Evolutionary conservation across 495 filamentous ascomycete species (phyloP).

Genomic region (Cryomyces minteri): DNA sequence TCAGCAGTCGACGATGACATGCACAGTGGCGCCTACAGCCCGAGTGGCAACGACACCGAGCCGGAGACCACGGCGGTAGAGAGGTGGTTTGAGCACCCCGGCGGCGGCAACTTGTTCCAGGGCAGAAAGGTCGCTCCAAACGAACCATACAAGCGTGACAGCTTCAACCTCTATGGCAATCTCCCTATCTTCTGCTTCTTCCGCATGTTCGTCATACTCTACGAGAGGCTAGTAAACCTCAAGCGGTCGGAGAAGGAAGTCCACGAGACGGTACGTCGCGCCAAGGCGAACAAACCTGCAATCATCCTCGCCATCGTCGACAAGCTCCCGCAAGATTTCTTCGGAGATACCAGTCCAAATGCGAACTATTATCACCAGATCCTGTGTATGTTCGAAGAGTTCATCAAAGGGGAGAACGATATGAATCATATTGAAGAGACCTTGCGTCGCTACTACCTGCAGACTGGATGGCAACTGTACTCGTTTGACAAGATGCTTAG

Average conservation of each 20-base stretch:
- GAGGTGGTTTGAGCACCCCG: constrained; percentile 43
- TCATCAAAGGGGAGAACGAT: constrained; percentile 59
- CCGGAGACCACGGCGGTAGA: constrained; percentile 14
- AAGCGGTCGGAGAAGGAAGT: constrained; percentile 61
- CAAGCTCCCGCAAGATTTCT: constrained; percentile 63
- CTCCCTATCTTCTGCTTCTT: constrained; percentile 85
- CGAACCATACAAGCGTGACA: constrained; percentile 56
- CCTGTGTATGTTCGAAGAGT: constrained; percentile 46
- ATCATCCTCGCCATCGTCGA: constrained; percentile 59
- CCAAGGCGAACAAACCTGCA: constrained; percentile 55
- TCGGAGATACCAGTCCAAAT: constrained; percentile 41
- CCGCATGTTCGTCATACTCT: constrained; percentile 73
- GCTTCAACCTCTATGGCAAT: constrained; percentile 79
- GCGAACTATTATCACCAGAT: constrained; percentile 55
- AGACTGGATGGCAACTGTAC: constrained; percentile 78
- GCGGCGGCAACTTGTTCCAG: constrained; percentile 28
- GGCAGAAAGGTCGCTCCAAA: constrained; percentile 52
- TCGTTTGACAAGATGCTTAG: constrained; percentile 70
- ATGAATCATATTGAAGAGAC: constrained; percentile 68
- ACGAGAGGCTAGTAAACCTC: constrained; percentile 62
- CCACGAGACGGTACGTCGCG: constrained; percentile 47
- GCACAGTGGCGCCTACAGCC: constrained; percentile 18
- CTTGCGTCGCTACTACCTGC: constrained; percentile 73
- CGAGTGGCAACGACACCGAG: constrained; percentile 9
- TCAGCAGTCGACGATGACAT: constrained; percentile 48